phyloP scores from a whole-genome alignment of 1,139 yeast species.

The Yamadazyma dendronema region DNA sequence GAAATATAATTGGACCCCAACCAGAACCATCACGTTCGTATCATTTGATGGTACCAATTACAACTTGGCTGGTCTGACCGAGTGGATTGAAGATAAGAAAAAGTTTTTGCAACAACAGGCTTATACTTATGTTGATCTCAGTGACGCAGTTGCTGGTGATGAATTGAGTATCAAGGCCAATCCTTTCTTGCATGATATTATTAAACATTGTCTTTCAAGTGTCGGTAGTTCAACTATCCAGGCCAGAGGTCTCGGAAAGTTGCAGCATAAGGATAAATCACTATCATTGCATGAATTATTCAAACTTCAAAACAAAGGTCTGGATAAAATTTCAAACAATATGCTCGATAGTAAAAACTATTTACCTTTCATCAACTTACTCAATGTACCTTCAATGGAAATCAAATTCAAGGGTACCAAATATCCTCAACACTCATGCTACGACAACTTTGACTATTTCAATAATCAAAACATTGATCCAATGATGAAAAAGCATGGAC shows the following conservation, averaged over 20 bases:
- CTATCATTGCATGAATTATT: slow-evolving; percentile 27
- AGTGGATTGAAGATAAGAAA: slow-evolving; percentile 64
- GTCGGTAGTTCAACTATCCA: slow-evolving; percentile 22
- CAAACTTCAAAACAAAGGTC: slow-evolving; percentile 25
- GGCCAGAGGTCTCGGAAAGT: slow-evolving; percentile 6
- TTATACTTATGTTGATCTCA: slow-evolving; percentile 73
- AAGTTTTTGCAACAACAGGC: slow-evolving; percentile 59
- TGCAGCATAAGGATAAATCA: slow-evolving; percentile 10
- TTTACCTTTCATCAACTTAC: slow-evolving; percentile 60
- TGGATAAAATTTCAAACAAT: slow-evolving; percentile 32
- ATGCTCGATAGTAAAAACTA: slow-evolving; percentile 60
- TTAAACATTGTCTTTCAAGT: slow-evolving; percentile 39
- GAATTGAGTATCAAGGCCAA: slow-evolving; percentile 58
- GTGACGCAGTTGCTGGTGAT: slow-evolving; percentile 68
- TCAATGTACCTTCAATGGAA: slow-evolving; percentile 70
- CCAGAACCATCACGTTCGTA: slow-evolving; percentile 77
- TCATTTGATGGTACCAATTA: slow-evolving; percentile 87
- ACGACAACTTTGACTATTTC: slow-evolving; percentile 64
- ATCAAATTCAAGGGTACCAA: slow-evolving; percentile 46
- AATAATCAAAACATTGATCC: slow-evolving; percentile 49
- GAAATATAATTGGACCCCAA: slow-evolving; percentile 75
- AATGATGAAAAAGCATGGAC: slow-evolving; percentile 54
- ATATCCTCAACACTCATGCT: slow-evolving; percentile 64
- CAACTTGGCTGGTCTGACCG: slow-evolving; percentile 82
- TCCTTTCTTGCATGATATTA: slow-evolving; percentile 56